phyloP scores from a whole-genome alignment of 2,329 filamentous ascomycete species.

The Sarocladiaceae sp. region DNA sequence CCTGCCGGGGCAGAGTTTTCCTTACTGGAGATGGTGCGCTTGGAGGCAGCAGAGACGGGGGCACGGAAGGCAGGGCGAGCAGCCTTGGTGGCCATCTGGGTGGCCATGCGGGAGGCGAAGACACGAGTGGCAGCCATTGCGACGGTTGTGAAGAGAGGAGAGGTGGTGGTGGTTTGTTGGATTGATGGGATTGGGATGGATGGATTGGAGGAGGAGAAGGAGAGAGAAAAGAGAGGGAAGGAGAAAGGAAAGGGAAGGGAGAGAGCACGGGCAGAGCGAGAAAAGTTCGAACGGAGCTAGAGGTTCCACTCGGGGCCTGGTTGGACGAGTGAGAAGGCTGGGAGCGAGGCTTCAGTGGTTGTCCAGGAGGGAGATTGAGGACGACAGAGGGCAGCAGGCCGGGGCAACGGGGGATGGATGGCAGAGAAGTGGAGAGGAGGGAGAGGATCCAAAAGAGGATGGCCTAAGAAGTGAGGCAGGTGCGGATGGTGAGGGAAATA shows the following conservation, averaged over 20 bases:
- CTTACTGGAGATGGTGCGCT: conserved; percentile 72
- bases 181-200: conserved; percentile 18
- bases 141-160: conserved; percentile 42
- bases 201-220: conserved; percentile 27
- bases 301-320: conserved; percentile 23
- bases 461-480: conserved; percentile 7
- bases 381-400: conserved; percentile 25
- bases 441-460: background rate
- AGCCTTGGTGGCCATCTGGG: conserved; percentile 70
- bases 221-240: conserved; percentile 26
- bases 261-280: conserved; percentile 18
- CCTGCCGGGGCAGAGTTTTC: conserved; percentile 19
- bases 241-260: conserved; percentile 36
- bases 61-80: conserved; percentile 68
- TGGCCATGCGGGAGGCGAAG: conserved; percentile 70
- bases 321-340: conserved; percentile 16
- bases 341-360: conserved; percentile 3
- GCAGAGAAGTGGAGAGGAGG: conserved; percentile 15
- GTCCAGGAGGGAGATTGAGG: conserved; percentile 2
- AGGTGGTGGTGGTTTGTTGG: conserved; percentile 20
- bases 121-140: conserved; percentile 78
- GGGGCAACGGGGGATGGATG: conserved; percentile 26
- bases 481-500: conserved; percentile 16
- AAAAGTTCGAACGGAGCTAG: conserved; percentile 26
- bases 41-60: conserved; percentile 58